Conservation (phyloP, 306 rosid genomes). For the Aeschynomene evenia region DNA sequence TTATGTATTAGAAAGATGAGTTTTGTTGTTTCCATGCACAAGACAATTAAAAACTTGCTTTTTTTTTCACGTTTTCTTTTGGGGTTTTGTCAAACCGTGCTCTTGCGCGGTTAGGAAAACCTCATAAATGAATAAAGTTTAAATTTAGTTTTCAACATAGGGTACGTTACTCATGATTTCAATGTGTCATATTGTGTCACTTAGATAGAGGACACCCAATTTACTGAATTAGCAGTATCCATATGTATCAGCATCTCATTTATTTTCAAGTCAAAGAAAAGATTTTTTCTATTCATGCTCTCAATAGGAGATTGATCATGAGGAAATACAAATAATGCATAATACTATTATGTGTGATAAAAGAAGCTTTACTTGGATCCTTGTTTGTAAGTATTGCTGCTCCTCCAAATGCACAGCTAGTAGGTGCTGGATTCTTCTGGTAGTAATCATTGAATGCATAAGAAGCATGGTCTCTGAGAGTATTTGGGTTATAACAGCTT, state of each 20-base stretch:
- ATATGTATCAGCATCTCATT: not conserved
- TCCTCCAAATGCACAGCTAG: conserved; percentile 96
- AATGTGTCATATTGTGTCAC: not conserved
- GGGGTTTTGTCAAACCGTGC: too few species aligned
- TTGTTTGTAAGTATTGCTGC: conserved; percentile 64
- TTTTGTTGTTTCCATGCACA: not conserved
- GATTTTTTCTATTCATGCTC: not conserved
- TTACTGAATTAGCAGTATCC: not conserved
- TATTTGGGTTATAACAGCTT: conserved; percentile 79
- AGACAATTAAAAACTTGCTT: too few species aligned
- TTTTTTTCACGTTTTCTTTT: too few species aligned
- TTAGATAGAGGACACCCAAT: not conserved
- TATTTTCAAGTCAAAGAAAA: not conserved
- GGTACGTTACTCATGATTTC: too few species aligned
- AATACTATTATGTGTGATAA: not conserved
- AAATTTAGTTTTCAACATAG: not conserved
- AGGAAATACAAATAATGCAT: not conserved
- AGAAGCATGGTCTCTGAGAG: conserved; percentile 78
- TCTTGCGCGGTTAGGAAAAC: too few species aligned
- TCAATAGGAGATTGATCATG: not conserved
- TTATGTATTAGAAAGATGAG: not conserved
- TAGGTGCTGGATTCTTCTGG: conserved; percentile 86
- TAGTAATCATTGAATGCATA: conserved; percentile 90
- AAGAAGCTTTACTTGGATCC: conserved; percentile 78
- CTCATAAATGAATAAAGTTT: not conserved